Evolutionary conservation across 2,329 filamentous ascomycete genomes (phyloP).

Genomic region (Colletotrichum spaethianum): DNA sequence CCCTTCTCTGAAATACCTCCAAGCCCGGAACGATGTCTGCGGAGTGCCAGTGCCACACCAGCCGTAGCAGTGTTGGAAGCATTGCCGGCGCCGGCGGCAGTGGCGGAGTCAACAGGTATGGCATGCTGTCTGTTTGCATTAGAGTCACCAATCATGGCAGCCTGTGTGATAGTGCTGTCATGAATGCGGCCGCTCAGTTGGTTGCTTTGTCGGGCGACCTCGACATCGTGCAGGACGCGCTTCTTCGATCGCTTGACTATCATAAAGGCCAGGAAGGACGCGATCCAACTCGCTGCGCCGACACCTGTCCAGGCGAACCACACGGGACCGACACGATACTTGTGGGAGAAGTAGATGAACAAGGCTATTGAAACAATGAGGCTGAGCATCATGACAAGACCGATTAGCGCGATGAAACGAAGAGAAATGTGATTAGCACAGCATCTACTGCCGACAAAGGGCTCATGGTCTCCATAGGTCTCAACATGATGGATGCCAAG

Average conservation of each 20-base stretch:
- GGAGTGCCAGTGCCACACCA: too few species aligned
- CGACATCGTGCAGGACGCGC: not conserved
- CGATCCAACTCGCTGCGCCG: not conserved
- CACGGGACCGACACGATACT: not conserved
- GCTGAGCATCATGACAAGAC: conserved; percentile 8
- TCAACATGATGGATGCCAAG: conserved; percentile 20
- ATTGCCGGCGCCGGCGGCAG: not conserved
- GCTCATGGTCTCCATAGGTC: conserved; percentile 4
- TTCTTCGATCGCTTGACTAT: not conserved
- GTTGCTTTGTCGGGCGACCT: not conserved
- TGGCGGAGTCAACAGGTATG: not conserved
- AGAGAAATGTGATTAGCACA: conserved; percentile 1
- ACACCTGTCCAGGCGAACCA: conserved; percentile 20
- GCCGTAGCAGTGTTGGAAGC: too few species aligned
- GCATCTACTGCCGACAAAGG: not conserved
- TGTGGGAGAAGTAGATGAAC: not conserved
- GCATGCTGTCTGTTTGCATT: not conserved
- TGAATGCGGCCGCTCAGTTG: not conserved
- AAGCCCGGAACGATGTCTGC: not conserved
- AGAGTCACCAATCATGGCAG: not conserved
- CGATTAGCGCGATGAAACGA: not conserved
- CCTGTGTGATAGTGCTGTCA: not conserved
- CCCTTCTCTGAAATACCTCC: not conserved
- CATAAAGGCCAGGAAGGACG: not conserved
- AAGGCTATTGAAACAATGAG: not conserved